phyloP scores from a whole-genome alignment of 129 eudicot genomes.

The Centella asiatica region DNA sequence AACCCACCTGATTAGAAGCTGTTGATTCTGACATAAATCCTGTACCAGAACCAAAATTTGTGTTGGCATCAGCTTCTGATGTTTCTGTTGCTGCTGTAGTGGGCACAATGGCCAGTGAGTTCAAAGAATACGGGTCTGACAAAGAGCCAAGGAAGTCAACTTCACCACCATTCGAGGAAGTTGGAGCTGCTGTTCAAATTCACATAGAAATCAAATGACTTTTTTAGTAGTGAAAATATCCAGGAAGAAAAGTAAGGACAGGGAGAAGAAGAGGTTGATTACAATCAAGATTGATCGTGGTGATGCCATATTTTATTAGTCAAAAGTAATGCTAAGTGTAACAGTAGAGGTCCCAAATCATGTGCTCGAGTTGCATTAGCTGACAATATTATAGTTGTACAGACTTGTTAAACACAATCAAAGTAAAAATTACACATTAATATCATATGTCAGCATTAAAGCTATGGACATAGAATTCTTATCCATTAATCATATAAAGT shows the following conservation, averaged over 20 bases:
- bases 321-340: too few species aligned
- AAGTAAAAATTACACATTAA: too few species aligned
- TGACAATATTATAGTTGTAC: too few species aligned
- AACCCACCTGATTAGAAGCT: constrained; percentile 56
- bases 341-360: too few species aligned
- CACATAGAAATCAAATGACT: neutral
- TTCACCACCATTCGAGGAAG: constrained; percentile 44
- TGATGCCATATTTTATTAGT: too few species aligned
- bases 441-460: too few species aligned
- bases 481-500: too few species aligned
- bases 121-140: constrained; percentile 52
- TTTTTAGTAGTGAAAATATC: neutral
- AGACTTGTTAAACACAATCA: too few species aligned
- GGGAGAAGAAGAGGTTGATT: neutral
- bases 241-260: neutral
- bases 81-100: constrained; percentile 23
- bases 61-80: constrained; percentile 38
- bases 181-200: constrained; percentile 42
- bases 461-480: too few species aligned
- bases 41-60: constrained; percentile 35
- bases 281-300: too few species aligned
- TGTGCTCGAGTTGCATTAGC: too few species aligned
- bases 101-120: constrained; percentile 61
- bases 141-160: constrained; percentile 73
- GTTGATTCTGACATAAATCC: constrained; percentile 37